These are phyloP conservation scores for Apiotrichum siamense DNA, from an alignment of 1,284 basidiomycete genomes.

Conservation along the genomic window DNA sequence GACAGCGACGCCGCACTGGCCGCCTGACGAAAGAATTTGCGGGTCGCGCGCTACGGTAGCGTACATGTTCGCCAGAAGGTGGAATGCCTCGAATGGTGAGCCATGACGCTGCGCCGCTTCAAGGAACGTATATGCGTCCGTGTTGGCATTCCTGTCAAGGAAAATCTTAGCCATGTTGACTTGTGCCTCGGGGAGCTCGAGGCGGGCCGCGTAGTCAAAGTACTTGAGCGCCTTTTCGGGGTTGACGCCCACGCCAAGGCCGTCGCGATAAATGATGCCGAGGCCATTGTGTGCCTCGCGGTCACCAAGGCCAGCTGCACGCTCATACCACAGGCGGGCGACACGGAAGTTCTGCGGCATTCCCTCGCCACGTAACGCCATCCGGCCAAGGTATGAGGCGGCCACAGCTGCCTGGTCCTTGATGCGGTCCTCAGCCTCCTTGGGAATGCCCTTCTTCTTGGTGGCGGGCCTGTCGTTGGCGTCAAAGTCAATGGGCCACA, in stretches of 20 bases:
- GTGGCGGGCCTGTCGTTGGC: constrained; percentile 42
- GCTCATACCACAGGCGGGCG: constrained; percentile 91
- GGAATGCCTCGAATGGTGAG: constrained; percentile 86
- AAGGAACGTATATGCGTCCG: constrained; percentile 63
- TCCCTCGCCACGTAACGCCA: constrained; percentile 92
- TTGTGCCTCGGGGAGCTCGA: constrained; percentile 82
- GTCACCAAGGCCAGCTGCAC: constrained; percentile 72
- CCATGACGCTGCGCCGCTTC: constrained; percentile 76
- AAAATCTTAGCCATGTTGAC: constrained; percentile 83
- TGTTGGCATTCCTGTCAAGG: constrained; percentile 49
- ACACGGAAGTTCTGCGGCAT: constrained; percentile 66
- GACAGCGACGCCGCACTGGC: constrained; percentile 73
- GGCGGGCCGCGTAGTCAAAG: constrained; percentile 74
- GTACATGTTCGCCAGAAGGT: constrained; percentile 78
- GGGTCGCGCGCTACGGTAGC: constrained; percentile 53
- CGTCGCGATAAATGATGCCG: constrained; percentile 88
- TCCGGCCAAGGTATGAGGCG: constrained; percentile 80
- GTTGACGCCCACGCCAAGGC: constrained; percentile 58
- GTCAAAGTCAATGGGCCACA: constrained; percentile 68
- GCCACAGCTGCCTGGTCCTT: constrained; percentile 64
- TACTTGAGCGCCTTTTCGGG: constrained; percentile 56
- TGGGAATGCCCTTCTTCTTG: constrained; percentile 54
- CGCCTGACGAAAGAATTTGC: constrained; percentile 11
- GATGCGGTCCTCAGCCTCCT: constrained; percentile 51
- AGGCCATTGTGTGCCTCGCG: constrained; percentile 81